Evolutionary conservation across 768 basidiomycete species (phyloP), one percentile per base, ranked within the genome.

Genomic region (Hygrophoropsis aurantiaca): DNA sequence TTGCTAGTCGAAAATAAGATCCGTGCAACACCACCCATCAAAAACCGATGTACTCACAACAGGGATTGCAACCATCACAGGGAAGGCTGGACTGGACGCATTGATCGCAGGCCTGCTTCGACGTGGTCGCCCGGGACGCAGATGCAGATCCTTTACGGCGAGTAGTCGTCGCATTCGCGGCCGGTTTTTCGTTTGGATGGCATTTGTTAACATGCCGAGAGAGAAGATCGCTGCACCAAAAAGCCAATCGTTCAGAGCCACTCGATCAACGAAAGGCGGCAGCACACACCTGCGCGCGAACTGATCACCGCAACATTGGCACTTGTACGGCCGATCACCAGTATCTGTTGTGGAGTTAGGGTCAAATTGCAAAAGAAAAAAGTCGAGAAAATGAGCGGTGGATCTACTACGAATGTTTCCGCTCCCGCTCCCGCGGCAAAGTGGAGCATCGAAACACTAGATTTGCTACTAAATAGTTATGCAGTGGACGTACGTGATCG

Each of bases 131-230:
- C 18, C 87, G 73, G 3, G 86, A 81, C 1, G 84, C 79, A 1
- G 82, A 78, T 0, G 81, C 75, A 0, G 80, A 73, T 18, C 85
- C 85, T 56, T 87, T 87, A 49, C 86, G 71, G n/a, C 87, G 70
- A 6, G 75, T 60, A 2, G 73, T 67, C 4, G 67, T 56, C 11
- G 60, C 52, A 10, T 67, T 72, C 4, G 54, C 46, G 7, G 44
- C 34, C 0, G 74, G 71, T 56, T 87, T 88, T 71, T 90, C 87
- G 54, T 78, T 78, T 3, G 88, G 80, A 61, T 93, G 90, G 57
- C 90, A 93, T 57, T 93, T 93, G 66, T 92, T 91, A 52, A 91
- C 75, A 57, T 93, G 90, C 56, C 90, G 71, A 5, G 90, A 90
- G 36, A 93, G 81, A 3, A 93, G 75, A 71, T 93, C 90, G 62